Conservation (phyloP, 192 early-diverging fungal genomes). For the Linnemannia hyalina region DNA sequence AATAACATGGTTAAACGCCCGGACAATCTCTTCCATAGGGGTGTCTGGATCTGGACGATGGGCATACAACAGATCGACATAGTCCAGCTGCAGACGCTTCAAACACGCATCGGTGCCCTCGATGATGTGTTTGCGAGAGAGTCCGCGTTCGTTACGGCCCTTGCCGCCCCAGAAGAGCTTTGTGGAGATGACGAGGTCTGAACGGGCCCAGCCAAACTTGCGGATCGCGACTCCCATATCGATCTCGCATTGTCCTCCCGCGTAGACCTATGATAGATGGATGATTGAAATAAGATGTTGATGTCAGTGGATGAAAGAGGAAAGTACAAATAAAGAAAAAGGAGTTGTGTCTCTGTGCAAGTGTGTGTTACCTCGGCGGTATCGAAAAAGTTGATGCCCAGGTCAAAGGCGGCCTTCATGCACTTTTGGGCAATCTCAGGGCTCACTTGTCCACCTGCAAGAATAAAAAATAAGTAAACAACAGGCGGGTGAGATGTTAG, state of each 20-base stretch:
- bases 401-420: conserved; percentile 76
- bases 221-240: conserved; percentile 85
- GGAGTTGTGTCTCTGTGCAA: neutral
- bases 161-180: conserved; percentile 83
- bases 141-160: conserved; percentile 83
- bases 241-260: conserved; percentile 77
- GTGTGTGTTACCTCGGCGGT: conserved; percentile 64
- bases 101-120: conserved; percentile 82
- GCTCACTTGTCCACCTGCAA: conserved; percentile 31
- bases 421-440: conserved; percentile 73
- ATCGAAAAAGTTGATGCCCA: conserved; percentile 87
- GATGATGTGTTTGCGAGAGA: conserved; percentile 89
- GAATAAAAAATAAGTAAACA: no score
- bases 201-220: conserved; percentile 79
- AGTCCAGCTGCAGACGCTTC: conserved; percentile 78
- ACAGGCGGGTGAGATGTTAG: no score
- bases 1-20: conserved; percentile 87
- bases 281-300: no score
- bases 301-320: no score
- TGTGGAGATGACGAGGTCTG: conserved; percentile 82
- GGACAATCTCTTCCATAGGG: conserved; percentile 90
- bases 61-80: conserved; percentile 85
- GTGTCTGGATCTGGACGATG: conserved; percentile 81
- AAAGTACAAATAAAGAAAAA: neutral
- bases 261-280: conserved; percentile 41